phyloP scores from a whole-genome alignment of 768 basidiomycete species.

The Boletus reticuloceps region DNA sequence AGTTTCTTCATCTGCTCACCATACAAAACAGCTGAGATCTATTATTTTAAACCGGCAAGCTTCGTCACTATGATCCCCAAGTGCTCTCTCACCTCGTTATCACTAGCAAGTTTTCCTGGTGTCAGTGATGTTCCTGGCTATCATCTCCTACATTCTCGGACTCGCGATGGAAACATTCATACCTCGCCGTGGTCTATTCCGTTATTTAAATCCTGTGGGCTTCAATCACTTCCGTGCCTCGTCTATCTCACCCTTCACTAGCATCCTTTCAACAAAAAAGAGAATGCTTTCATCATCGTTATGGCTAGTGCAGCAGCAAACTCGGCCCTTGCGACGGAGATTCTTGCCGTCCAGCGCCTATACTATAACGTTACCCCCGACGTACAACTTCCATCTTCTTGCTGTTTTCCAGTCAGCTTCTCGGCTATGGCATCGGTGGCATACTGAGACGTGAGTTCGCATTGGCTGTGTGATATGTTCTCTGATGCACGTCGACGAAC shows the following conservation, averaged over 20 bases:
- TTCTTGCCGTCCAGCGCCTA: constrained; percentile 51
- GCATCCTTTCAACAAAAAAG: constrained; percentile 60
- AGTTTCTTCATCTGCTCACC: background rate
- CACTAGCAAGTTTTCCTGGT: constrained; percentile 50
- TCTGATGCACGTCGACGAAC: constrained; percentile 3
- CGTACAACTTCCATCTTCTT: constrained; percentile 42
- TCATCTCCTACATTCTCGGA: constrained; percentile 51
- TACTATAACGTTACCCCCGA: constrained; percentile 54
- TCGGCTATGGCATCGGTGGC: constrained; percentile 57
- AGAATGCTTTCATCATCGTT: constrained; percentile 56
- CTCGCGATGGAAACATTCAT: constrained; percentile 43
- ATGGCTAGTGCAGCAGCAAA: constrained; percentile 57
- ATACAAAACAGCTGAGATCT: constrained; percentile 45
- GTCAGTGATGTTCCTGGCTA: constrained; percentile 54
- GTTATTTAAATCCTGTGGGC: constrained; percentile 48
- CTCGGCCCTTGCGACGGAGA: constrained; percentile 51
- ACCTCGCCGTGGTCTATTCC: constrained; percentile 43
- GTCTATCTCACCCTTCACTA: constrained; percentile 17
- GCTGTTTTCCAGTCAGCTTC: constrained; percentile 33
- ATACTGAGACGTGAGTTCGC: constrained; percentile 42
- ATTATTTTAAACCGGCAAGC: constrained; percentile 56
- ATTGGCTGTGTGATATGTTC: background rate
- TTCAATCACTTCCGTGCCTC: background rate
- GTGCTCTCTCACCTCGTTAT: background rate
- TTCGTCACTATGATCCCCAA: no score